Base-by-base conservation (phyloP, 495 filamentous ascomycete species). In the Aspergillus hancockii region DNA sequence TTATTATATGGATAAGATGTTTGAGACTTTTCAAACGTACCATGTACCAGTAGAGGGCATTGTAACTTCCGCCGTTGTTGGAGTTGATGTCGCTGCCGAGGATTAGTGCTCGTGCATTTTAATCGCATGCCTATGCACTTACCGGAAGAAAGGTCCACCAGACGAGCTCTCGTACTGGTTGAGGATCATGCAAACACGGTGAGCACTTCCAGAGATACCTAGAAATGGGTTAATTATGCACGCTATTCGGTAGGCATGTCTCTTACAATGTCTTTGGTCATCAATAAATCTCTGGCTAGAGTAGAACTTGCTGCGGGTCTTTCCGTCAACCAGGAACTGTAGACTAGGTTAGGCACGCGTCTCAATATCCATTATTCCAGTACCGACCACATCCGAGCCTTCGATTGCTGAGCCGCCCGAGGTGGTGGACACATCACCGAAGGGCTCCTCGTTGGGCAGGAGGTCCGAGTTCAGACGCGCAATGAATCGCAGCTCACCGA, bases 231-330 rank as follows among this genome's bases (percentile, higher is more conserved):
- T 52, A 70, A 36, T 7, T 18, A 16, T 18, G 16, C 38, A 23
- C 8, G 18, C 7, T 14, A 47, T 12, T 47, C 43, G 16, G 19
- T 18, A 8, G 43, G 19, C 12, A 4, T 21, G 43, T 47, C 16
- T 9, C 58, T 46, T 38, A 71, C 86, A 89, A 61, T 88, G 84
- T 8, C 79, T 76, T 13, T 83, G 72, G 60, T 88, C 85, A 64
- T 89, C 86, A 71, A 89, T 88, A 70, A 88, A 88, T 0, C 83
- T 76, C 14, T 85, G 74, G 62, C 81, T 84, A 16, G 83, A 87
- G 72, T 86, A 89, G 75, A 89, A 89, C 68, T 89, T 89, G 68
- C 80, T 83, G 23, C 86, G 82, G 0, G 86, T 88, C 63, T 88
- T 74, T 13, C 84, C 82, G 59, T 79, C 65, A 36, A 88, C 82